Percentiles rank a stretch among this genome's conserved stretches.
phyloP scores from a whole-genome alignment of 1,284 basidiomycete species.

The Boletus calvinii region DNA sequence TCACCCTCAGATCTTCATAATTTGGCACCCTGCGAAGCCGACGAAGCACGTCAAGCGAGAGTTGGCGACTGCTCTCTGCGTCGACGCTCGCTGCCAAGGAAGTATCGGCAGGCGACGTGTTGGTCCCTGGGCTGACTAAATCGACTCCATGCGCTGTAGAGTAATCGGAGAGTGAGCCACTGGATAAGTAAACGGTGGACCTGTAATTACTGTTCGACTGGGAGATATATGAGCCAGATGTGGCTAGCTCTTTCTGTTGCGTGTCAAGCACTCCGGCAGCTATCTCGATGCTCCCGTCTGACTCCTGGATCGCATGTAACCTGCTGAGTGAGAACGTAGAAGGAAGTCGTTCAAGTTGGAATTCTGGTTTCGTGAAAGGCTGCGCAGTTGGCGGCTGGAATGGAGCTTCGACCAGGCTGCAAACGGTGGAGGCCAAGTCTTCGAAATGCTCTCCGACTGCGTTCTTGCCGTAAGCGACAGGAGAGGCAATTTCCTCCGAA shows the following conservation, averaged over 20 bases:
- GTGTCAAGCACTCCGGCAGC: background rate
- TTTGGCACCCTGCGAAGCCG: slow-evolving; percentile 23
- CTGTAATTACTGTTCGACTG: slow-evolving; percentile 1
- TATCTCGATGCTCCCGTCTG: background rate
- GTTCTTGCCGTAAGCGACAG: background rate
- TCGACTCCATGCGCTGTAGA: background rate
- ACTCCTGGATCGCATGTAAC: slow-evolving; percentile 11
- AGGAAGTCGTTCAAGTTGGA: background rate
- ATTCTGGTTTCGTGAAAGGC: background rate
- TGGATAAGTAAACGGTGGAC: slow-evolving; percentile 13
- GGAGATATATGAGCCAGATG: background rate
- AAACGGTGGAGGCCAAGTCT: background rate
- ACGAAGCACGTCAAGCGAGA: background rate
- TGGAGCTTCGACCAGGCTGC: background rate
- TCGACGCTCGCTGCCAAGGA: slow-evolving; percentile 28
- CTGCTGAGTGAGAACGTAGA: background rate
- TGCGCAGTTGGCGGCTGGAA: background rate
- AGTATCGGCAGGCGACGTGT: slow-evolving; percentile 5
- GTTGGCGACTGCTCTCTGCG: background rate
- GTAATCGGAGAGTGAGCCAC: slow-evolving; percentile 3
- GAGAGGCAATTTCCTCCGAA: background rate
- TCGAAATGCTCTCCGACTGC: background rate
- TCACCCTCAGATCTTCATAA: slow-evolving; percentile 22
- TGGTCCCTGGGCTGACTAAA: background rate
- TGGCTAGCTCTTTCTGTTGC: background rate